Base-by-base conservation (phyloP, 495 filamentous ascomycete species). In the Xylaria grammica region DNA sequence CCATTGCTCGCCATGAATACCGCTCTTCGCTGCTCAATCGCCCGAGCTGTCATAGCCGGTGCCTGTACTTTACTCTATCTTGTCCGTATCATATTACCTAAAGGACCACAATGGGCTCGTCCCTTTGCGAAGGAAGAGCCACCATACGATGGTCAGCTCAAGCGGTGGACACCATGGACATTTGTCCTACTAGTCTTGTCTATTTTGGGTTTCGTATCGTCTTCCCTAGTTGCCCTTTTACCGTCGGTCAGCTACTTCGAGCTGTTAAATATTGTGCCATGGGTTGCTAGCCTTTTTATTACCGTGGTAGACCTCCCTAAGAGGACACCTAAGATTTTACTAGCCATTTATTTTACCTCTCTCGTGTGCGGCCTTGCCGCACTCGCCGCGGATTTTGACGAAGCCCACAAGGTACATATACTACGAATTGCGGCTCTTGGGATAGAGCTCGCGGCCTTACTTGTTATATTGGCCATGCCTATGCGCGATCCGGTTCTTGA, bases 391-490 rank as follows among this genome's bases (percentile, higher is more conserved):
- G 72, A 69, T 44, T 54, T 60, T 30, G 54, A 60, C 1, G 64
- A 64, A 38, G 65, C 74, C 2, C 62, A 66, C 6, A 64, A 67
- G n/a, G 72, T 78, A 15, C 64, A 78, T 26, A 66, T 81, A 59
- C 69, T 81, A 19, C 74, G 77, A 26, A 73, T 81, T 44, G 57
- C 82, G 24, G 76, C 78, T 3, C 74, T 82, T 13, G 56, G 74
- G 0, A 70, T 82, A 11, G 80, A 84, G 2, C 46, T 85, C 9
- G 49, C 66, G 11, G 72, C 80, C 20, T 77, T 89, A 42, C 49
- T 80, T 11, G 63, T 85, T 15, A 88, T 92, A 54, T 71, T 91
- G 22, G 71, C 81, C 20, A 94, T 93, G 91, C 91, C 92, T 19
- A 73, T 93, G 63, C 83, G 91, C 57, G 81, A 89, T 52, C 84